phyloP scores from a whole-genome alignment of 371 early-diverging fungal genomes.

The Rhizomucor pusillus region DNA sequence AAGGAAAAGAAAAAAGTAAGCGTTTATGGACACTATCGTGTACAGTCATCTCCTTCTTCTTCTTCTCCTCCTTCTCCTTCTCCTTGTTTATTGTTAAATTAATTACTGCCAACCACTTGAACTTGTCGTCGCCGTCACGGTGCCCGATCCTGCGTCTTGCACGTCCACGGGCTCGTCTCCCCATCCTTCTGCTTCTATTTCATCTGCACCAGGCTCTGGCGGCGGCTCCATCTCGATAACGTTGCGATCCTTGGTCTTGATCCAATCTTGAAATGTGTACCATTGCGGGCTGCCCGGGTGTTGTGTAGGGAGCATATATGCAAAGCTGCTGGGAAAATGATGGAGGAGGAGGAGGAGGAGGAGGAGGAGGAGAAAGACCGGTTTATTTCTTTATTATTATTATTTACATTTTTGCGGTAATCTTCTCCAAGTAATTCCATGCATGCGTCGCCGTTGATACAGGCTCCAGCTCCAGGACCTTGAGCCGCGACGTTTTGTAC shows the following conservation, averaged over 20 bases:
- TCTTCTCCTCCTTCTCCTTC: too few species aligned
- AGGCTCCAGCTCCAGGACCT: neutral
- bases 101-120: too few species aligned
- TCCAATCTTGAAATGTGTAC: constrained; percentile 9
- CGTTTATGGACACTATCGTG: too few species aligned
- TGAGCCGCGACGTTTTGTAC: neutral
- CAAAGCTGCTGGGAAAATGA: too few species aligned
- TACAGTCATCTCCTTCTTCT: too few species aligned
- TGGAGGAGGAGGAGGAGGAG: too few species aligned
- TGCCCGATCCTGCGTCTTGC: too few species aligned
- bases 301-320: neutral
- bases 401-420: neutral
- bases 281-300: constrained; percentile 13
- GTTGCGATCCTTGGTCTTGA: neutral
- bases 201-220: neutral
- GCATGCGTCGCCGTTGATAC: neutral
- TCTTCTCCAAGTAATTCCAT: neutral
- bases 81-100: too few species aligned
- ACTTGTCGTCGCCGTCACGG: too few species aligned
- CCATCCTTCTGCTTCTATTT: neutral
- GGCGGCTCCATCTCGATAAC: neutral
- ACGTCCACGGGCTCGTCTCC: neutral
- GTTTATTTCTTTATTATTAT: neutral
- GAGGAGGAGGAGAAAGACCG: too few species aligned
- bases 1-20: too few species aligned